phyloP scores from a whole-genome alignment of 306 rosid species.

The Prunus padus region DNA sequence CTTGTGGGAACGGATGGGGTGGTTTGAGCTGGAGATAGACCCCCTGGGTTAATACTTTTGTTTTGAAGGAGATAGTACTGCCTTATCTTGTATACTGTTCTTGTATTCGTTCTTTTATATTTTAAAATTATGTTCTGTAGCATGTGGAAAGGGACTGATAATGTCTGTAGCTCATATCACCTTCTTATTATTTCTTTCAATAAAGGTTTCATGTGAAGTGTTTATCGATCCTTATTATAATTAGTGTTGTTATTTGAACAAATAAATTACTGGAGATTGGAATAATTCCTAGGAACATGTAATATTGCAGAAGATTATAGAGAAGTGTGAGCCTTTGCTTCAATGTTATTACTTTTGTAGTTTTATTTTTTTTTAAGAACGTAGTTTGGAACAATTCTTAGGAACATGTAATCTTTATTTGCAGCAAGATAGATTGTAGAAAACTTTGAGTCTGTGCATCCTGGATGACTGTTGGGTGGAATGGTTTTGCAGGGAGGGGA shows the following conservation, averaged over 20 bases:
- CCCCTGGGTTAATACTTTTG: background rate
- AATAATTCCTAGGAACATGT: background rate
- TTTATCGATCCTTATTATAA: background rate
- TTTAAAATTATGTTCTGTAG: background rate
- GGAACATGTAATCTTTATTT: background rate
- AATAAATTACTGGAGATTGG: background rate
- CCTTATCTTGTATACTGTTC: background rate
- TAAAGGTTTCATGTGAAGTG: background rate
- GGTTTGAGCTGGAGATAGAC: background rate
- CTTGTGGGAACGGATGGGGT: background rate
- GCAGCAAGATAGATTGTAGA: background rate
- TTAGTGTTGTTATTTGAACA: background rate
- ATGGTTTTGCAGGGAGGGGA: constrained; percentile 81
- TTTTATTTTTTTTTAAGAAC: background rate
- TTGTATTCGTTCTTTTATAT: background rate
- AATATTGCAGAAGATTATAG: background rate
- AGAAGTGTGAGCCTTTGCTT: constrained; percentile 10
- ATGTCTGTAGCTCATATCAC: background rate
- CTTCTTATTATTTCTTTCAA: background rate
- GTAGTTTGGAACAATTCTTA: background rate
- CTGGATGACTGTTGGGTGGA: constrained; percentile 2
- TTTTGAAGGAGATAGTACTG: background rate
- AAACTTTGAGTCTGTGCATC: constrained; percentile 11
- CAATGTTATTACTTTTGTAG: too few species aligned
- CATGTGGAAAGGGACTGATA: background rate